Base-by-base conservation (phyloP, 2,329 filamentous ascomycete genomes). In the Conoideocrella luteorostrata region DNA sequence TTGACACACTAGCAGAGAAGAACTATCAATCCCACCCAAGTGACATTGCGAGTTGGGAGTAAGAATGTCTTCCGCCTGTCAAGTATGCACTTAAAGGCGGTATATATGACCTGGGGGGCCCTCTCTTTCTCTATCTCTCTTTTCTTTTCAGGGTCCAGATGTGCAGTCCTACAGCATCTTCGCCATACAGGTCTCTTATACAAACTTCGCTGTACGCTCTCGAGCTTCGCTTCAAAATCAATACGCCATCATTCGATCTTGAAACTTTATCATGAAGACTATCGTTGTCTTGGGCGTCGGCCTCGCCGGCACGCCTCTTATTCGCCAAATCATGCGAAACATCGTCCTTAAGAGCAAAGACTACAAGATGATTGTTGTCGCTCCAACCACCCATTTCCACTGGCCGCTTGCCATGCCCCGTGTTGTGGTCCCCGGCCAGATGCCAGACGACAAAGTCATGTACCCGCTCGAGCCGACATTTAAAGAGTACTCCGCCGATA, bases 251-350 rank as follows among this genome's bases (percentile, higher is more conserved):
- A 21, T 22, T 11, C 17, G 6, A 37, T 11, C 7, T 37, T n/a
- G 18, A 37, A 6, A 37, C 15, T 20, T 20, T 9, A 18, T 5
- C 20, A 51, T 58, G 52, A 59, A 63, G 47, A 69, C 65, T 24
- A 64, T 78, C 40, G 67, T 78, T 32, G 60, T 78, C 40, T 64
- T 78, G 4, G 75, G 75, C 26, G 70, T 69, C 26, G 69, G 70
- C 55, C 55, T 66, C 32, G 62, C 67, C 30, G 72, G 72, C 47
- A 52, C 74, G 37, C 67, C 69, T 15, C 51, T 73, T 28, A 68
- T 74, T 38, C 74, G 76, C 55, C 70, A 74, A 53, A 66, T 74
- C 23, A 66, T 76, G 54, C 67, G 69, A 44, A 65, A 66, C 49
- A 62, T 60, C 1, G 58, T 69, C 3, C 56, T 67, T 20, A 64